phyloP scores from a whole-genome alignment of 2,329 filamentous ascomycete species.

The Dothidotthia symphoricarpi region DNA sequence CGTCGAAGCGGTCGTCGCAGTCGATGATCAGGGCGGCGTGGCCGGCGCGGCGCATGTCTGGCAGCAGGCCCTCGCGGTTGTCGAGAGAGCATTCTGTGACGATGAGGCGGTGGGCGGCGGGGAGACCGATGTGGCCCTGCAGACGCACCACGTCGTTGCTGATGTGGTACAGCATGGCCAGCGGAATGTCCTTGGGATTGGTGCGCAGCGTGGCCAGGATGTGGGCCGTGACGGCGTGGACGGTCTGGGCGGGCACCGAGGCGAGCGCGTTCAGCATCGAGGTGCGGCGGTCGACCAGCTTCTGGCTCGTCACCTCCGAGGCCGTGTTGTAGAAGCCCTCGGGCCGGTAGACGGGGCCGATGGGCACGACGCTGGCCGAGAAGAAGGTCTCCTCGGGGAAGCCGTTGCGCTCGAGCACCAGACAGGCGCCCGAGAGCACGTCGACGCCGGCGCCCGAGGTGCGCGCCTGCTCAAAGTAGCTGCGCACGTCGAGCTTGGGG shows the following conservation, averaged over 20 bases:
- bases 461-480: slow-evolving; percentile 27
- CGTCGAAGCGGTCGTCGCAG: slow-evolving; percentile 32
- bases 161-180: slow-evolving; percentile 32
- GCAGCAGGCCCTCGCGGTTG: slow-evolving; percentile 27
- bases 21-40: slow-evolving; percentile 21
- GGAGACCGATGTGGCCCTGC: slow-evolving; percentile 30
- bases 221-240: slow-evolving; percentile 24
- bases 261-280: slow-evolving; percentile 34
- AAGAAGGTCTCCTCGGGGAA: slow-evolving; percentile 37
- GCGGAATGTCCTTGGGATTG: slow-evolving; percentile 29
- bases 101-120: slow-evolving; percentile 26
- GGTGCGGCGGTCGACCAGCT: slow-evolving; percentile 33
- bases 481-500: slow-evolving; percentile 27
- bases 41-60: slow-evolving; percentile 30
- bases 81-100: slow-evolving; percentile 22
- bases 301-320: slow-evolving; percentile 34
- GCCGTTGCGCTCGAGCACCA: slow-evolving; percentile 31
- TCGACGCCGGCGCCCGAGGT: slow-evolving; percentile 25
- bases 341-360: slow-evolving; percentile 26
- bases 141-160: slow-evolving; percentile 17
- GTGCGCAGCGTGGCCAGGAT: slow-evolving; percentile 31
- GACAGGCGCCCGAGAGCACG: slow-evolving; percentile 20
- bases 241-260: slow-evolving; percentile 21
- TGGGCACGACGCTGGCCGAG: slow-evolving; percentile 33
- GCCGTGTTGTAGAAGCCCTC: slow-evolving; percentile 36